Percentiles rank a stretch among this genome's conserved stretches.
These are phyloP conservation scores for Amanita molliuscula DNA, from an alignment of 768 basidiomycete species.

Conservation along the genomic window DNA sequence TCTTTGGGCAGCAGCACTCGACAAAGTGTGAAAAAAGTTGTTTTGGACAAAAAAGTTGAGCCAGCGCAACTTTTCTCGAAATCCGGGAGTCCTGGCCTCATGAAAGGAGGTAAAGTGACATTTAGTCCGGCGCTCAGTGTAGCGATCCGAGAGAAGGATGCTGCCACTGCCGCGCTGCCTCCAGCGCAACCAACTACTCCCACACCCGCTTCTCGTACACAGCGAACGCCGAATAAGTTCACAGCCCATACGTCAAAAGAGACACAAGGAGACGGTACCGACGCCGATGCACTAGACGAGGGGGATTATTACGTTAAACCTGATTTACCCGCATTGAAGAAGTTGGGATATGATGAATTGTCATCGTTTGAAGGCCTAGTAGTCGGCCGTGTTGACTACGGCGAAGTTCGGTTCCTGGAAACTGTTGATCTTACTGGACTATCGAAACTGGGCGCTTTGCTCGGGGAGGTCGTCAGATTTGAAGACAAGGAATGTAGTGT, in stretches of 20 bases:
- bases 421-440: slow-evolving; percentile 82
- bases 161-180: slow-evolving; percentile 25
- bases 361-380: slow-evolving; percentile 65
- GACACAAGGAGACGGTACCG: slow-evolving; percentile 13
- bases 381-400: slow-evolving; percentile 88
- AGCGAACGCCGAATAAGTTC: slow-evolving; percentile 31
- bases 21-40: slow-evolving; percentile 88
- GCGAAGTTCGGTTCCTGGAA: slow-evolving; percentile 75
- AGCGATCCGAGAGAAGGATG: slow-evolving; percentile 67
- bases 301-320: slow-evolving; percentile 94
- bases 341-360: slow-evolving; percentile 63
- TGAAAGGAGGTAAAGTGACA: slow-evolving; percentile 43
- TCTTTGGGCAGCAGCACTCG: slow-evolving; percentile 58
- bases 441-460: slow-evolving; percentile 65
- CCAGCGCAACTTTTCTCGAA: slow-evolving; percentile 57
- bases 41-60: slow-evolving; percentile 78
- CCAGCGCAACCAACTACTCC: slow-evolving; percentile 23
- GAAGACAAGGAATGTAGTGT: slow-evolving; percentile 89
- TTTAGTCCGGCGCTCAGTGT: slow-evolving; percentile 71
- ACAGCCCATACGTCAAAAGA: slow-evolving; percentile 22
- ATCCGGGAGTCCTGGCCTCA: slow-evolving; percentile 33
- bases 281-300: slow-evolving; percentile 44
- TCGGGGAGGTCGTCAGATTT: slow-evolving; percentile 83
- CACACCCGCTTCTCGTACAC: slow-evolving; percentile 24
- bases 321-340: slow-evolving; percentile 59